Base-by-base conservation (phyloP, 805 yeast genomes). In the Starmerella potacharoeniae region DNA sequence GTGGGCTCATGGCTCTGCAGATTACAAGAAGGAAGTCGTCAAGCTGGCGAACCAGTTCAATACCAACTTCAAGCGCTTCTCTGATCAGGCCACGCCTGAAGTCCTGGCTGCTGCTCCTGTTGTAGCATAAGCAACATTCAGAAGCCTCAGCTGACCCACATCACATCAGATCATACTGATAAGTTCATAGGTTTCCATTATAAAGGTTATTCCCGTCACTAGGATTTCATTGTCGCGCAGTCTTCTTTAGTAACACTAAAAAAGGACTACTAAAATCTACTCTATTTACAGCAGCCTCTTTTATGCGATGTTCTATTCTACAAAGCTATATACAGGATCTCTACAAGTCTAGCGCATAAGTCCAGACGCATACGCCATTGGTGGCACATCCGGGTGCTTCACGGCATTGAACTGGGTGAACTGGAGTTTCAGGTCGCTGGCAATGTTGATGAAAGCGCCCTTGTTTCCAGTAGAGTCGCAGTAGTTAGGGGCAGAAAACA, bases 401-500 rank as follows among this genome's bases (percentile, higher is more conserved):
- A 85, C 95, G 1, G 95, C 96, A 33, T 72, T 77, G 68, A 87
- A 90, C 13, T 82, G 80, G 58, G 75, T 75, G 55, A 76, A 80
- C 1, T 77, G 70, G 63, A 86, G 71, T 52, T 75, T 69, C 48
- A 73, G 73, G 17, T 75, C 77, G 44, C 73, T 64, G 55, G 75
- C 74, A 61, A 91, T 77, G 65, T 89, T 85, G 57, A 93, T 83
- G 54, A 85, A 84, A 4, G 95, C 97, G 52, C 97, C 99, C 60
- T 80, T 69, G 69, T 93, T 93, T 13, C 95, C 95, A 54, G 87
- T 89, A 14, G 83, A 74, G 68, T 93, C 99, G 73, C 97, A 91
- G 70, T 91, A 91, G 69, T 93, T 91, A 37, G 99, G 99, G 0
- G 99, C 99, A 69, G 95, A 83, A 69, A 93, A 93, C n/a, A 93